These are phyloP conservation scores for Ophioceras dolichostomum DNA, from an alignment of 2,329 filamentous ascomycete species.

Conservation along the genomic window DNA sequence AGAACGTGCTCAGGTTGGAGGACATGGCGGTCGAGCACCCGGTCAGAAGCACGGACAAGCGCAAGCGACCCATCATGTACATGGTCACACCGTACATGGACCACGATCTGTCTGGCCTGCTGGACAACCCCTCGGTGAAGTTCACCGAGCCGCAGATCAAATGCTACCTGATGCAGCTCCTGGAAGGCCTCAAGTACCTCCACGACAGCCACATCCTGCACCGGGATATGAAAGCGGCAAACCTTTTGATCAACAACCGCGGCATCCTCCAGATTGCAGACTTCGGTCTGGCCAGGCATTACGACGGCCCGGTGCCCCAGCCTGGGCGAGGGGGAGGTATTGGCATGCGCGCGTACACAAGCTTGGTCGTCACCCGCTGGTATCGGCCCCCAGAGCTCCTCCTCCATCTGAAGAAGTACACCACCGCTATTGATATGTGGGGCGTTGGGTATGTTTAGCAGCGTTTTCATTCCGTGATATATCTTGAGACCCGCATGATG, in stretches of 20 bases:
- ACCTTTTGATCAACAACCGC: slow-evolving; percentile 88
- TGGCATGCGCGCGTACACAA: slow-evolving; percentile 83
- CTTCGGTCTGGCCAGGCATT: slow-evolving; percentile 88
- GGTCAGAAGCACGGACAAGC: slow-evolving; percentile 51
- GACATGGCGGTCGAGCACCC: slow-evolving; percentile 91
- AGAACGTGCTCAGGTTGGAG: slow-evolving; percentile 74
- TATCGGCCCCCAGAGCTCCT: slow-evolving; percentile 91
- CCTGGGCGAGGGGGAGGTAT: slow-evolving; percentile 72
- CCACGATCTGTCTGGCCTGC: slow-evolving; percentile 90
- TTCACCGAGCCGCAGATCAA: slow-evolving; percentile 91
- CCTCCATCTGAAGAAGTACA: slow-evolving; percentile 79
- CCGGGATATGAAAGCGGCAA: slow-evolving; percentile 97
- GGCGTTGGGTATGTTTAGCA: slow-evolving; percentile 74
- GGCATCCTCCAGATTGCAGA: slow-evolving; percentile 94
- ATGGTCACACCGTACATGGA: slow-evolving; percentile 99
- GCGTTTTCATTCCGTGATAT: no score
- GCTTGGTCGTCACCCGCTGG: slow-evolving; percentile 94
- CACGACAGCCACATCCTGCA: slow-evolving; percentile 87
- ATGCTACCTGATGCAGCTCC: slow-evolving; percentile 89
- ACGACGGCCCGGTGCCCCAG: slow-evolving; percentile 71
- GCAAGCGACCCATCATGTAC: slow-evolving; percentile 80
- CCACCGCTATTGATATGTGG: slow-evolving; percentile 97
- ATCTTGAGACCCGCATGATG: no score
- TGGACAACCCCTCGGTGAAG: slow-evolving; percentile 84
- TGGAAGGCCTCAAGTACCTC: slow-evolving; percentile 81